Conservation (phyloP, 441 rosid genomes). For the Macaranga tanarius region DNA sequence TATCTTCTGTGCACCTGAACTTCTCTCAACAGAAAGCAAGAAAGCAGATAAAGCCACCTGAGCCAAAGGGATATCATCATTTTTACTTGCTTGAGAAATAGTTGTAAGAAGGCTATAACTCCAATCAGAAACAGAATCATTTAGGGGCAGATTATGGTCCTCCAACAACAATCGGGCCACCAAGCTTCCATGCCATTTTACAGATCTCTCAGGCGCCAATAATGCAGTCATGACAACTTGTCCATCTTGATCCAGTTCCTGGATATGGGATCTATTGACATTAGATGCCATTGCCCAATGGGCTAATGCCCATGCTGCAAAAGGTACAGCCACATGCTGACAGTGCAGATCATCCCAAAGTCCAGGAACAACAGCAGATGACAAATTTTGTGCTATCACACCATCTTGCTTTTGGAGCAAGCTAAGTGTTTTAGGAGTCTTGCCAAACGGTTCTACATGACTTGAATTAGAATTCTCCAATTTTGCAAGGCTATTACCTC, state of each 20-base stretch:
- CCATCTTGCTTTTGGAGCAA: constrained; percentile 56
- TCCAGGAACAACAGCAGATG: constrained; percentile 90
- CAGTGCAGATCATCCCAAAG: constrained; percentile 99
- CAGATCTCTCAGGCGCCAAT: constrained; percentile 96
- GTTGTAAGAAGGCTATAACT: constrained; percentile 86
- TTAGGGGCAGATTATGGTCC: constrained; percentile 75
- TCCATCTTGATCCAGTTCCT: constrained; percentile 90
- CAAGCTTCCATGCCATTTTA: constrained; percentile 98
- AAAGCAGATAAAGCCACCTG: constrained; percentile 82
- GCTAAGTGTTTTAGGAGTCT: constrained; percentile 44
- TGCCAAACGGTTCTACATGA: constrained; percentile 29
- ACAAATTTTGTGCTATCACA: constrained; percentile 50
- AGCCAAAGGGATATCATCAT: constrained; percentile 79
- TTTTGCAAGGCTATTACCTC: constrained; percentile 49
- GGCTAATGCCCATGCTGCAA: constrained; percentile 98
- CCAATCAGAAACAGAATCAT: constrained; percentile 89
- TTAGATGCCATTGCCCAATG: constrained; percentile 97
- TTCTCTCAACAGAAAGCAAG: constrained; percentile 81
- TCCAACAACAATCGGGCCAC: constrained; percentile 82
- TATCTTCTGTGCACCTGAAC: constrained; percentile 56
- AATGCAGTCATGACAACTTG: constrained; percentile 84
- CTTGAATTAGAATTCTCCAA: constrained; percentile 46
- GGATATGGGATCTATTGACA: constrained; percentile 72
- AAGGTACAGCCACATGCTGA: constrained; percentile 97
- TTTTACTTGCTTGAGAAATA: constrained; percentile 70